Conservation (phyloP, 345 rosid genomes). For the Orychophragmus violaceus region DNA sequence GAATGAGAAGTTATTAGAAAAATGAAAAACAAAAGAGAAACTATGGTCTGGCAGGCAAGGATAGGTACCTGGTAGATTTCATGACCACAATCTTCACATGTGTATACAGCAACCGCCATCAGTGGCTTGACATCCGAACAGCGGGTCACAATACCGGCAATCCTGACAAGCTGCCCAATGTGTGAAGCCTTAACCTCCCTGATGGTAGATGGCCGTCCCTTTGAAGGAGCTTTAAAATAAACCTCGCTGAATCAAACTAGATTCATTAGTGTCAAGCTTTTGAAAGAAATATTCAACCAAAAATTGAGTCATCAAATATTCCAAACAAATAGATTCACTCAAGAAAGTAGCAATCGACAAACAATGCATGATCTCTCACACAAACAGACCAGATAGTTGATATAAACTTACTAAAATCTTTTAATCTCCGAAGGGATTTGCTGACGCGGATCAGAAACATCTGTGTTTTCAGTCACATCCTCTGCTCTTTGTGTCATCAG, state of each 20-base stretch:
- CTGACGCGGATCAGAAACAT: constrained; percentile 64
- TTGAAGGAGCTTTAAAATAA: constrained; percentile 73
- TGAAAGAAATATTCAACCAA: neutral
- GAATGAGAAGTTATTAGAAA: neutral
- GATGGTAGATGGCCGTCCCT: constrained; percentile 67
- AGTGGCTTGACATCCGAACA: constrained; percentile 99
- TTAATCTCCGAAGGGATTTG: constrained; percentile 87
- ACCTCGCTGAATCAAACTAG: constrained; percentile 59
- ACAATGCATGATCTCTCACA: neutral
- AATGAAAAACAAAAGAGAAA: neutral
- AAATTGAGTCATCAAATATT: neutral
- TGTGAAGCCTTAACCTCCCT: constrained; percentile 94
- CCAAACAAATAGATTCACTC: neutral
- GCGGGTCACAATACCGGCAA: constrained; percentile 91
- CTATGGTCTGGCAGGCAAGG: neutral
- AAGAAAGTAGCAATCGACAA: neutral
- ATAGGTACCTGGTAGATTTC: constrained; percentile 85
- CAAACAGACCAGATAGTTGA: neutral
- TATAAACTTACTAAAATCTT: constrained; percentile 64
- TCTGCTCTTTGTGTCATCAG: constrained; percentile 89
- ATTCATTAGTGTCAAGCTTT: constrained; percentile 14
- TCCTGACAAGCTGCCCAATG: constrained; percentile 87
- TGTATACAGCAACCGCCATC: constrained; percentile 96
- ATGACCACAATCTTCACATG: constrained; percentile 94
- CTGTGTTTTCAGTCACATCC: constrained; percentile 47